Evolutionary conservation across 2,329 filamentous ascomycete species (phyloP).

Genomic region (Fusarium nygamai): DNA sequence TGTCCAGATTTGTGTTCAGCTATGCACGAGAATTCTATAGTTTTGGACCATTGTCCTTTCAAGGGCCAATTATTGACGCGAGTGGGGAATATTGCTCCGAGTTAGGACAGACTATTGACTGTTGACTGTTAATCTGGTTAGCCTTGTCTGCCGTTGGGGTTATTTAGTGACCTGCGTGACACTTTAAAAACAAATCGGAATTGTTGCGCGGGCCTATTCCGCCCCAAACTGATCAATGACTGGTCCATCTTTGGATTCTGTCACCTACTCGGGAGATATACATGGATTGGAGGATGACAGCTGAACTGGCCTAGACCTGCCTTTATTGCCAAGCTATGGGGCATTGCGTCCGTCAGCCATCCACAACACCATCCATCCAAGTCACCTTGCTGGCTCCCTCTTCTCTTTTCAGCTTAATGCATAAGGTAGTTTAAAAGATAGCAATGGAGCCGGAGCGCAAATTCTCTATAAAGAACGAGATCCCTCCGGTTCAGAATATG

Average conservation of each 20-base stretch:
- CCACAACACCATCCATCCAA: not conserved
- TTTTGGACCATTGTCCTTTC: too few relatives aligned
- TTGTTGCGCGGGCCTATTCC: not conserved
- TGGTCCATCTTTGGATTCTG: accelerated
- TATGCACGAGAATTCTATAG: too few relatives aligned
- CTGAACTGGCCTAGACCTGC: accelerated
- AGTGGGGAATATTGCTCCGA: too few relatives aligned
- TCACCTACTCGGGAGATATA: too few relatives aligned
- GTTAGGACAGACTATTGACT: too few relatives aligned
- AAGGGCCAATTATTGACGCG: too few relatives aligned
- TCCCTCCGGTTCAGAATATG: accelerated
- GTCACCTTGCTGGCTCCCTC: not conserved
- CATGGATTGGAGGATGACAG: not conserved
- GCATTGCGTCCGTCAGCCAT: not conserved
- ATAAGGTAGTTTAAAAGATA: accelerated
- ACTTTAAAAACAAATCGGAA: accelerated
- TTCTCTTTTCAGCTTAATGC: not conserved
- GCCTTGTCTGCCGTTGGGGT: accelerated
- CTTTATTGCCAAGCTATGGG: not conserved
- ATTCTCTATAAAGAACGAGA: not conserved
- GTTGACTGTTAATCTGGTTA: not conserved
- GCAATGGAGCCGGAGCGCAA: accelerated
- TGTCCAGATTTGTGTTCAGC: too few relatives aligned
- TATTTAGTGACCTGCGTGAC: not conserved
- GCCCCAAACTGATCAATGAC: accelerated